These are phyloP conservation scores for Penicilliopsis zonata DNA, from an alignment of 495 filamentous ascomycete genomes.

Conservation along the genomic window DNA sequence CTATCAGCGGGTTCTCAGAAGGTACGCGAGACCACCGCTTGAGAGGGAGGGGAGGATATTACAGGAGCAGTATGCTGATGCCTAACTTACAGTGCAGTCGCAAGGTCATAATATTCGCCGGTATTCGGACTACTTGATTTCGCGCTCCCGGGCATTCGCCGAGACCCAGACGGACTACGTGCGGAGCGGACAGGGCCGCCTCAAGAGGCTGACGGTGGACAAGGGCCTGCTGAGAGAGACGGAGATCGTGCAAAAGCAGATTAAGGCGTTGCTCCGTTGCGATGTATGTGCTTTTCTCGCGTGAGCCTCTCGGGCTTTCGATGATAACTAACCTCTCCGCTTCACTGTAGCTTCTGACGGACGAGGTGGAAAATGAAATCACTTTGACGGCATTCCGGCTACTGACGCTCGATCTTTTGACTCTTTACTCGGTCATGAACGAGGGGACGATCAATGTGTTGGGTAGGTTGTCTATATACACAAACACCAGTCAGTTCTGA, in stretches of 20 bases:
- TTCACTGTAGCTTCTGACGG: conserved; percentile 59
- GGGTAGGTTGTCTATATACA: conserved; percentile 39
- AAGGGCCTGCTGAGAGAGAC: conserved; percentile 91
- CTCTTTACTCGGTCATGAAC: conserved; percentile 89
- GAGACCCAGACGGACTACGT: conserved; percentile 87
- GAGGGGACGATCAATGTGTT: conserved; percentile 97
- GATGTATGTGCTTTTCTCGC: conserved; percentile 48
- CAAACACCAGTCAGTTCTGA: conserved; percentile 6
- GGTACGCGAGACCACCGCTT: conserved; percentile 41
- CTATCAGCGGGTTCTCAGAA: conserved; percentile 84
- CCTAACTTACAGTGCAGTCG: conserved; percentile 52
- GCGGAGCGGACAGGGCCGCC: conserved; percentile 61
- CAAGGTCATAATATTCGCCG: conserved; percentile 91
- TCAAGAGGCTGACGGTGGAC: conserved; percentile 81
- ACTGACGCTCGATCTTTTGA: conserved; percentile 79
- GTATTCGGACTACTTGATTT: conserved; percentile 78
- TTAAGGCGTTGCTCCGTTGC: conserved; percentile 75
- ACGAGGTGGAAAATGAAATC: conserved; percentile 94
- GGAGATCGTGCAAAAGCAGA: conserved; percentile 81
- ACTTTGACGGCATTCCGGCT: conserved; percentile 91
- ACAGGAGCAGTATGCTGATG: conserved; percentile 6
- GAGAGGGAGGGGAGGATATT: not conserved
- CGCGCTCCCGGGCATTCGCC: conserved; percentile 69
- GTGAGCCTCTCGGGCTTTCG: conserved; percentile 2
- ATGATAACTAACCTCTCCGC: conserved; percentile 17